Evolutionary conservation across 495 filamentous ascomycete species (phyloP), one percentile per base, ranked within the genome.

Genomic region (Friedmanniomyces simplex): DNA sequence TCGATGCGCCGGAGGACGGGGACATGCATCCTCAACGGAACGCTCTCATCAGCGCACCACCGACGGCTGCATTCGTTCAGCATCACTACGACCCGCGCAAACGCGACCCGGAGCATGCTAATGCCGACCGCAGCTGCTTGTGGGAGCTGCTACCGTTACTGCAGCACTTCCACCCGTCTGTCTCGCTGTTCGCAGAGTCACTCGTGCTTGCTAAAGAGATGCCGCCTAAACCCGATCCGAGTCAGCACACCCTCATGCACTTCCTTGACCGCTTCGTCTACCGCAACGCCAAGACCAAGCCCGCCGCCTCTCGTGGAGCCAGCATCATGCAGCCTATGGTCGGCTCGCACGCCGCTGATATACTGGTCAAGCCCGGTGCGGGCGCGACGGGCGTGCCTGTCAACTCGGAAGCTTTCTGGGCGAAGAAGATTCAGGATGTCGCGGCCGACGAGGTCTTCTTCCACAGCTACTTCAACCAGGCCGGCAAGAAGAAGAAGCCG

Each of bases 251-350:
- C 0, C 80, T 98, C 56, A 89, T 87, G 55, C 86, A 93, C 68
- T 98, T 98, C 79, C 79, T 98, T 30, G 93, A 98, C 71, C 89
- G 90, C 60, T 97, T 98, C 70, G 88, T 93, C 21, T 98, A 96
- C 75, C 84, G 89, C 42, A 91, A 91, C 59, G 82, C 91, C 47
- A 94, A 91, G 76, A 76, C 85, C 10, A 71, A 76, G 76, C 76
- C 86, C 7, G 69, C 81, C 11, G 70, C 72, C 18, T 73, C 74
- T 55, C 83, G 84, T 52, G 94, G 93, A 24, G 72, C 79, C 32
- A 95, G 89, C 2, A 93, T 97, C 68, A 98, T 98, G 93, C 93
- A 98, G 69, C 93, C 93, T 13, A 79, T 94, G 39, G 82, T 83
- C 28, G 87, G 80, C 37, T 81, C 28, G 80, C 82, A 53, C 72